A percentile compares a stretch with the other conserved stretches of the same genome.
Evolutionary conservation across 2,329 filamentous ascomycete species (phyloP).

Genomic region (Microcyclospora tardicrescens): DNA sequence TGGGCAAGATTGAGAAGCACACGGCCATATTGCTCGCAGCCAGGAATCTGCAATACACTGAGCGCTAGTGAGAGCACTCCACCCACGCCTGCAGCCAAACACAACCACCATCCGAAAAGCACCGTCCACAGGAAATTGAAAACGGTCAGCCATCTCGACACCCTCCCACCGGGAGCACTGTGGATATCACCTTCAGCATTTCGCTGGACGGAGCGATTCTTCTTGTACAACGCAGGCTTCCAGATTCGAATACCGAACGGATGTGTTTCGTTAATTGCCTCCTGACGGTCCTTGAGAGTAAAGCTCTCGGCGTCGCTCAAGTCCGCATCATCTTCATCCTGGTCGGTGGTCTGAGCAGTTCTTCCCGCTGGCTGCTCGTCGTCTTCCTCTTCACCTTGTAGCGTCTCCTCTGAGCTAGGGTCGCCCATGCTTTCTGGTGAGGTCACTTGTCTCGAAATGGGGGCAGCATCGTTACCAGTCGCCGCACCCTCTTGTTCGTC

Average conservation of each 20-base stretch:
- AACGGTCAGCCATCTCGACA: slow-evolving; percentile 70
- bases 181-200: slow-evolving; percentile 95
- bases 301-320: slow-evolving; percentile 94
- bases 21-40: slow-evolving; percentile 72
- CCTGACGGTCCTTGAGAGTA: slow-evolving; percentile 88
- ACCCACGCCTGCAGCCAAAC: slow-evolving; percentile 58
- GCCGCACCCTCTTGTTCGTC: slow-evolving; percentile 26
- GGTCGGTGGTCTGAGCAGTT: slow-evolving; percentile 20
- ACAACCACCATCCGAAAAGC: slow-evolving; percentile 93
- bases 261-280: slow-evolving; percentile 97
- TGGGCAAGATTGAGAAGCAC: slow-evolving; percentile 71
- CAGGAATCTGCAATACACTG: slow-evolving; percentile 63
- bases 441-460: slow-evolving; percentile 2
- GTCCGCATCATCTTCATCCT: slow-evolving; percentile 54
- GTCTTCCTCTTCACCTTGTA: slow-evolving; percentile 28
- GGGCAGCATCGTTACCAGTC: slow-evolving; percentile 12
- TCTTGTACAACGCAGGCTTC: slow-evolving; percentile 98
- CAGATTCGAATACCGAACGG: slow-evolving; percentile 97
- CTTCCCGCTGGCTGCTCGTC: slow-evolving; percentile 26
- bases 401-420: slow-evolving; percentile 25
- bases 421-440: slow-evolving; percentile 9
- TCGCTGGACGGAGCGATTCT: slow-evolving; percentile 88
- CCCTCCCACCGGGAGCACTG: slow-evolving; percentile 76
- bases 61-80: slow-evolving; percentile 69
- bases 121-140: slow-evolving; percentile 89